Conservation (phyloP, 371 early-diverging fungal genomes). For the Coemansia sp. region DNA sequence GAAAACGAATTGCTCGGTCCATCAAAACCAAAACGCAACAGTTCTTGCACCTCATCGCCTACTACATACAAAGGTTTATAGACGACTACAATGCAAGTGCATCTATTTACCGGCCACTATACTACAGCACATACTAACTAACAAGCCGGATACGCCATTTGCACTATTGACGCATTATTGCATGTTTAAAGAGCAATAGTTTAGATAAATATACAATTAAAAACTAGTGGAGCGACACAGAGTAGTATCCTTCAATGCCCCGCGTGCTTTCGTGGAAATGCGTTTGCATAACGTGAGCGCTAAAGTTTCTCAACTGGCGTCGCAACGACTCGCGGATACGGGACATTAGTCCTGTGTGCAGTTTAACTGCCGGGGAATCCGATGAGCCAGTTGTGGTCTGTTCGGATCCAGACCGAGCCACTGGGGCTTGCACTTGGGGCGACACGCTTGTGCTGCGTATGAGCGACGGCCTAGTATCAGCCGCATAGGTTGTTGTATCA, state of each 20-base stretch:
- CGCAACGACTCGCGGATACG: constrained; percentile 30
- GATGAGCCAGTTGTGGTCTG: constrained; percentile 19
- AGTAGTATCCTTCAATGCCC: constrained; percentile 25
- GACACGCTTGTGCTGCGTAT: constrained; percentile 5
- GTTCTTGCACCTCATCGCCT: constrained; percentile 16
- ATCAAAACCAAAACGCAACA: constrained; percentile 13
- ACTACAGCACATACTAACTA: constrained; percentile 16
- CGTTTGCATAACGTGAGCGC: neutral
- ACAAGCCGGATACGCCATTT: neutral
- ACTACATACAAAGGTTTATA: constrained; percentile 17
- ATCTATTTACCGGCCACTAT: constrained; percentile 21
- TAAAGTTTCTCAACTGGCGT: constrained; percentile 16
- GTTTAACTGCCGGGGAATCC: constrained; percentile 8
- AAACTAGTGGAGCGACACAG: constrained; percentile 19
- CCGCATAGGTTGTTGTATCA: neutral
- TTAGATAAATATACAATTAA: neutral
- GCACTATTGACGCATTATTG: neutral
- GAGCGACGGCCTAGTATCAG: constrained; percentile 22
- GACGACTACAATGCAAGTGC: constrained; percentile 15
- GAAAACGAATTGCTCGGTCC: neutral
- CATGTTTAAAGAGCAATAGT: too few species aligned
- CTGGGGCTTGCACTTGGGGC: constrained; percentile 2
- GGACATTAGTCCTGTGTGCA: constrained; percentile 8
- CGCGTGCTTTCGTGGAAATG: constrained; percentile 10
- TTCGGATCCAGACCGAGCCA: constrained; percentile 30